Evolutionary conservation across 2,329 filamentous ascomycete genomes (phyloP), one percentile per base, ranked within the genome.

Genomic region (Alternaria postmessia): DNA sequence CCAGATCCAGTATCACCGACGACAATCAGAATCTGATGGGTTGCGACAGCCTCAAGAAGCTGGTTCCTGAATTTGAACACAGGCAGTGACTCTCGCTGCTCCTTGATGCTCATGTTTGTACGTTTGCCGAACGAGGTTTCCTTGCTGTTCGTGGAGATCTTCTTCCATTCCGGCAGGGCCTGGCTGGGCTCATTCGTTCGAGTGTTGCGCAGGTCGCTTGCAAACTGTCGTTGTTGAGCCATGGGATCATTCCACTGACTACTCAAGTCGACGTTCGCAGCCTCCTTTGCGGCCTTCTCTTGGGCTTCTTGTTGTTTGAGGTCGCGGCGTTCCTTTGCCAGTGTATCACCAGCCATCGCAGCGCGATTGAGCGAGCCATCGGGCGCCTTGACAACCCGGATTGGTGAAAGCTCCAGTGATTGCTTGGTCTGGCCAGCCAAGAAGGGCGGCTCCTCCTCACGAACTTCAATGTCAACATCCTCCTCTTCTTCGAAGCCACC

Each of bases 221-320:
- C 95, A 79, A 99, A 99, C 66, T 95, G 90, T 56, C 91, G 87
- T 75, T 94, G 88, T 65, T 95, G 91, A 14, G 93, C 90, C 94
- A 99, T 97, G 0, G 95, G 95, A 76, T 99, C 95, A 59, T 97
- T 91, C 96, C 96, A 99, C 78, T 97, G 93, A 12, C 92, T 88
- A 53, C 90, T 88, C 3, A 99, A 83, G 71, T 98, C 93, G 32
- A 95, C 91, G 71, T 93, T 91, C 0, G 88, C 82, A 2, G 88
- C 86, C 65, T 92, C 88, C 62, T 95, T 88, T 22, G 93, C 90
- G 41, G 87, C 81, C 80, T 91, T 82, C 80, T 91, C 93, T 61
- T 96, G 91, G 0, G 88, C 89, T 79, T 99, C 94, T 75, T 96
- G 91, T 72, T 97, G 92, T 62, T 92, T 89, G 67, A 97, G 71